Base-by-base conservation (phyloP, 2,329 filamentous ascomycete species). In the Cladosporium sp. region DNA sequence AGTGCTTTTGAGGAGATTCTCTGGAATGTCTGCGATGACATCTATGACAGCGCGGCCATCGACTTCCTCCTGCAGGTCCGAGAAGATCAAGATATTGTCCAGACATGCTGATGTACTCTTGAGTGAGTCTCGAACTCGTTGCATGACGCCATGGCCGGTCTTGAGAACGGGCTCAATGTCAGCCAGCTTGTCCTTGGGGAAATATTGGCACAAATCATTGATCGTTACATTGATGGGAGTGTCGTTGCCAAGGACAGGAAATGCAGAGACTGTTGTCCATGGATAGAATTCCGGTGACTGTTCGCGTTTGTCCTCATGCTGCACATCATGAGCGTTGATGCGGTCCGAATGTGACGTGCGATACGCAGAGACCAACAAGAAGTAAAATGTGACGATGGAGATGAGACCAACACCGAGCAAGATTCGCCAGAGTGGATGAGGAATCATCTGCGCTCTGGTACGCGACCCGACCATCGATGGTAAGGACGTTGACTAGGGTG, bases 71-170 rank as follows among this genome's bases (percentile, higher is more conserved):
- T 77, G 74, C 13, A 76, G 71, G 62, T 82, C 79, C 40, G 78
- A 80, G 61, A 79, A 75, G 56, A 81, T 71, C 25, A 81, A 71
- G 10, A 81, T 66, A 59, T 71, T 68, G 24, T 65, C 62, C 19
- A 82, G 78, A 66, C 77, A 83, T 19, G 79, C 78, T 40, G 81
- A 82, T 24, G 81, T 77, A 60, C 77, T 82, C 40, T 75, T 68
- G 45, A 84, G 70, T 54, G 83, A 80, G 3, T 78, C 75, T 25
- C 77, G 71, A 20, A 75, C 62, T 53, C 74, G 74, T 40, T 75
- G 70, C 6, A 68, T 64, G 53, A 81, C 79, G 57, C 73, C 75
- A 54, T 76, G 74, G 49, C 79, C 78, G 45, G 77, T 78, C 65
- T 80, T 81, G 42, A 83, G 67, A 4, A 80, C 74, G 1, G 78